A percentile compares a stretch with the other conserved stretches of the same genome.
These are phyloP conservation scores for Brassica cretica DNA, from an alignment of 345 rosid species.

Conservation along the genomic window DNA sequence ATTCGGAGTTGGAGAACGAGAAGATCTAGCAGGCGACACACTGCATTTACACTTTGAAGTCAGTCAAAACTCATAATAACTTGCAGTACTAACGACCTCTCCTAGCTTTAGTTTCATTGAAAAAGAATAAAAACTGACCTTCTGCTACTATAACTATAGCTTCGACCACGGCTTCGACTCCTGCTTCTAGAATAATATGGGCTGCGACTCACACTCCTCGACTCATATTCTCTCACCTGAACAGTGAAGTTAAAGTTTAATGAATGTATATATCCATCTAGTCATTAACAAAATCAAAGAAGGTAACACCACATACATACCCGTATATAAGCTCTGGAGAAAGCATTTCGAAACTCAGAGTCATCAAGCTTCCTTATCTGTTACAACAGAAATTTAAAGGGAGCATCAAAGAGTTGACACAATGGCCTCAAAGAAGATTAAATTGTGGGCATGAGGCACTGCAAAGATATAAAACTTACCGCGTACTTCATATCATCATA, in stretches of 20 bases:
- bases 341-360: slow-evolving; percentile 86
- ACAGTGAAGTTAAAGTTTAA: not conserved
- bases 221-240: slow-evolving; percentile 86
- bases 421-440: not conserved
- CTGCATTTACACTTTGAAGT: slow-evolving; percentile 40
- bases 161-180: slow-evolving; percentile 45
- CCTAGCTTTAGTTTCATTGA: not conserved
- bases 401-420: slow-evolving; percentile 9
- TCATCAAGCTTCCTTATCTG: slow-evolving; percentile 89
- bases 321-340: slow-evolving; percentile 76
- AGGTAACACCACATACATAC: slow-evolving; percentile 48
- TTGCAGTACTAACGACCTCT: not conserved
- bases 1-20: slow-evolving; percentile 48
- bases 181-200: slow-evolving; percentile 46
- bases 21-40: slow-evolving; percentile 36
- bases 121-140: slow-evolving; percentile 45
- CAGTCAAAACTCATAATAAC: not conserved
- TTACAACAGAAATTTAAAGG: slow-evolving; percentile 15
- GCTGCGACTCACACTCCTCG: slow-evolving; percentile 68
- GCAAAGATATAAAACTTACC: slow-evolving; percentile 50
- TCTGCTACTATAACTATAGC: slow-evolving; percentile 53
- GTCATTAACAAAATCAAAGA: not conserved
- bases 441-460: no score
- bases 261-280: not conserved
- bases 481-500: slow-evolving; percentile 96